These are phyloP conservation scores for Blastocladiella britannica DNA, from an alignment of 192 early-diverging fungal species.

Conservation along the genomic window DNA sequence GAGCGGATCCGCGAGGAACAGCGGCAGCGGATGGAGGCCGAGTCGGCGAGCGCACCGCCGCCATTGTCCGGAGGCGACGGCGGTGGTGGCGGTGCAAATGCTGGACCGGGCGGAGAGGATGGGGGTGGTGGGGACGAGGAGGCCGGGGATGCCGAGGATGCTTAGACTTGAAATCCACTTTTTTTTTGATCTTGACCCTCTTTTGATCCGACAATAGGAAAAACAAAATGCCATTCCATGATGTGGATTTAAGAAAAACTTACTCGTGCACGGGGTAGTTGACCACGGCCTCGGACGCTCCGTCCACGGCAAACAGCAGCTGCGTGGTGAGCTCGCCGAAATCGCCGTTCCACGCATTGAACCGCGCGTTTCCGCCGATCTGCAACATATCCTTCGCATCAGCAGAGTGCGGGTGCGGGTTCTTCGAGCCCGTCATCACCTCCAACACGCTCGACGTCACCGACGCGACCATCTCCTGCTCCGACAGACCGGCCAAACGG, in stretches of 20 bases:
- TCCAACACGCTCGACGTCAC: background rate
- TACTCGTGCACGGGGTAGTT: background rate
- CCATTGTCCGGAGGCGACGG: too few relatives aligned
- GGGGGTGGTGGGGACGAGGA: too few relatives aligned
- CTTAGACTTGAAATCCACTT: too few relatives aligned
- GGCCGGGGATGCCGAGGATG: too few relatives aligned
- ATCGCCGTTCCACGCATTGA: background rate
- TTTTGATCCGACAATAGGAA: too few relatives aligned
- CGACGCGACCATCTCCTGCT: background rate
- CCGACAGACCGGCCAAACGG: background rate
- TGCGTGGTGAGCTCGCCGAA: background rate
- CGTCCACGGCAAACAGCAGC: background rate
- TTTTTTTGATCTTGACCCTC: too few relatives aligned
- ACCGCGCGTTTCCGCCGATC: background rate
- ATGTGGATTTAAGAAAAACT: too few relatives aligned
- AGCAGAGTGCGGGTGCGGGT: background rate
- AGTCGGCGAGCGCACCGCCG: too few relatives aligned
- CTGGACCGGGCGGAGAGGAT: too few relatives aligned
- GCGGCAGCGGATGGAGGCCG: too few relatives aligned
- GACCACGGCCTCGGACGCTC: background rate
- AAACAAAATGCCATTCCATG: too few relatives aligned
- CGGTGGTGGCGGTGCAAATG: too few relatives aligned
- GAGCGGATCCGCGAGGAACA: background rate
- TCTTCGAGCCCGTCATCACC: background rate
- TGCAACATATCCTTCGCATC: background rate